Percentiles rank a stretch among this genome's conserved stretches.
Evolutionary conservation across 1,284 basidiomycete genomes (phyloP).

Genomic region (Trichosporon sp.): DNA sequence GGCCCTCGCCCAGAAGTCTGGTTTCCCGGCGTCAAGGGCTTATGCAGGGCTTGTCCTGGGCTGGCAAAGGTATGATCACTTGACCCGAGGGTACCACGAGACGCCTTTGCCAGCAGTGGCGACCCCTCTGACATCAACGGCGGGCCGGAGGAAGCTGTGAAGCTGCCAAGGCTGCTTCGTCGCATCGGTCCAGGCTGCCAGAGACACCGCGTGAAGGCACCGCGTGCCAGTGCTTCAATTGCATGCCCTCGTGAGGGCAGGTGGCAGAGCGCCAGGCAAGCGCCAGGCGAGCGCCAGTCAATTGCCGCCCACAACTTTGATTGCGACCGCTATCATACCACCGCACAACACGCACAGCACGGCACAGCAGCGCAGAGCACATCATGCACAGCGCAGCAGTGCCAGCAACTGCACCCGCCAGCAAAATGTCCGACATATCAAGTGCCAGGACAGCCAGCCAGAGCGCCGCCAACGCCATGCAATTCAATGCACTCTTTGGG

Average conservation of each 20-base stretch:
- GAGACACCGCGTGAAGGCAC: background rate
- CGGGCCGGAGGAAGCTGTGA: too few species aligned
- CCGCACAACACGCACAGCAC: background rate
- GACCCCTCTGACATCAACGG: background rate
- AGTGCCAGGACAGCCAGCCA: too few species aligned
- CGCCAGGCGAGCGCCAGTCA: background rate
- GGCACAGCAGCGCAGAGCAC: too few species aligned
- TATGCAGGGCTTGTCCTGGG: background rate
- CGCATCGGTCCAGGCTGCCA: too few species aligned
- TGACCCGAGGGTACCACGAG: slow-evolving; percentile 1
- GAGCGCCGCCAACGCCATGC: background rate
- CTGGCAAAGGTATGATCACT: background rate
- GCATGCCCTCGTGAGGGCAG: background rate
- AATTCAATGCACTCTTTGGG: background rate
- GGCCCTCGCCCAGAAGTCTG: background rate
- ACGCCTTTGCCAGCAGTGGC: background rate
- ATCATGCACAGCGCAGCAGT: background rate
- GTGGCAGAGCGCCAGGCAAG: background rate
- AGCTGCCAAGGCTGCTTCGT: too few species aligned
- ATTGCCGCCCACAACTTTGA: background rate
- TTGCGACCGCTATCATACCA: too few species aligned
- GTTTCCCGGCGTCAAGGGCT: too few species aligned
- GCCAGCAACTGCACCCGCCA: background rate
- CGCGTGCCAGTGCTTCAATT: background rate
- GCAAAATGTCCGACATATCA: too few species aligned